A percentile compares a stretch with the other conserved stretches of the same genome.
These are phyloP conservation scores for Wickerhamomyces alni DNA, from an alignment of 805 yeast species.

Conservation along the genomic window DNA sequence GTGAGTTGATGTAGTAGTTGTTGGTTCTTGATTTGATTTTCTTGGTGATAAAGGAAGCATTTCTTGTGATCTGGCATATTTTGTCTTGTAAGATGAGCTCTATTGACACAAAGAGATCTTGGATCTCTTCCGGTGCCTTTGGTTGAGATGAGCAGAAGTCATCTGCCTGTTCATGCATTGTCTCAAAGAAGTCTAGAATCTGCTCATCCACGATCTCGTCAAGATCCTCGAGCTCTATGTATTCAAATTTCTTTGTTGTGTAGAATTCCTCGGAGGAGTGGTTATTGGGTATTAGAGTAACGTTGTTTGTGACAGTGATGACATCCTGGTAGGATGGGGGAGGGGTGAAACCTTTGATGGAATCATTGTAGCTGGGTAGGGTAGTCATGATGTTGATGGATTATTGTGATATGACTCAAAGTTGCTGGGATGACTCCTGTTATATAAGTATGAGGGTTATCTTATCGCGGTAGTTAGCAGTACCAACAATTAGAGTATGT, in stretches of 20 bases:
- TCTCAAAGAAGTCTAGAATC: conserved; percentile 6
- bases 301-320: conserved; percentile 6
- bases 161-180: conserved; percentile 1
- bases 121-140: conserved; percentile 8
- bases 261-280: conserved; percentile 10
- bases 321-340: conserved; percentile 20
- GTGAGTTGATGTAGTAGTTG: conserved; percentile 17
- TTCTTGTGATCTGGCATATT: conserved; percentile 14
- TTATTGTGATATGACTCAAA: too few species aligned
- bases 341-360: conserved; percentile 9
- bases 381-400: background rate
- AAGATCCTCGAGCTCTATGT: conserved; percentile 5
- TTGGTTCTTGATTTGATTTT: conserved; percentile 10
- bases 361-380: conserved; percentile 17
- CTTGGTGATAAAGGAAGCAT: conserved; percentile 16
- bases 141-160: background rate
- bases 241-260: background rate
- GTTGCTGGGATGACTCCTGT: too few species aligned
- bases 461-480: too few species aligned
- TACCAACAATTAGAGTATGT: too few species aligned
- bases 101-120: conserved; percentile 8
- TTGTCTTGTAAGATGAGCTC: conserved; percentile 14
- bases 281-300: conserved; percentile 5
- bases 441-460: too few species aligned
- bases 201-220: conserved; percentile 8